These are phyloP conservation scores for Penicillium lagena DNA, from an alignment of 495 filamentous ascomycete genomes.

Conservation along the genomic window DNA sequence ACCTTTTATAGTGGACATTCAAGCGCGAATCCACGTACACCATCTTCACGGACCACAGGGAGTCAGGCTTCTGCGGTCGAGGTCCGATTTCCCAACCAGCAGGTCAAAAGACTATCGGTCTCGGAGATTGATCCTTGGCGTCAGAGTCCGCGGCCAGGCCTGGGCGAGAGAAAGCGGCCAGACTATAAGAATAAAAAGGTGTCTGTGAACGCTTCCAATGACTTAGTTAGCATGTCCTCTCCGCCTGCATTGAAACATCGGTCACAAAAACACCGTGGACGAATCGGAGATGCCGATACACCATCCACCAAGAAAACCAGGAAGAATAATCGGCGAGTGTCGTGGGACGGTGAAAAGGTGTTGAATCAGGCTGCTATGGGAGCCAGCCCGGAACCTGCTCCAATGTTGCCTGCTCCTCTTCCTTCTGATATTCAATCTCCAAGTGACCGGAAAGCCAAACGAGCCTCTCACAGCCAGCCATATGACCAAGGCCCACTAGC, in stretches of 20 bases:
- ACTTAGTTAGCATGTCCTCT: conserved; percentile 27
- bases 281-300: conserved; percentile 18
- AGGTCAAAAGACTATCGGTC: conserved; percentile 35
- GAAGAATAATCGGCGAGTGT: conserved; percentile 34
- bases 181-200: conserved; percentile 26
- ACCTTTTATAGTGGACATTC: neutral
- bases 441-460: conserved; percentile 15
- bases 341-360: conserved; percentile 39
- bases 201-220: conserved; percentile 22
- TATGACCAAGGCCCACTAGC: conserved; percentile 14
- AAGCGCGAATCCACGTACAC: conserved; percentile 21
- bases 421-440: conserved; percentile 11
- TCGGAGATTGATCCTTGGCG: conserved; percentile 33
- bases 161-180: conserved; percentile 27
- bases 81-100: conserved; percentile 30
- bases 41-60: conserved; percentile 21
- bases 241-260: conserved; percentile 39
- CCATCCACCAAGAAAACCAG: conserved; percentile 11
- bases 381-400: conserved; percentile 1
- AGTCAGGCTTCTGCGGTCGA: conserved; percentile 28
- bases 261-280: conserved; percentile 36
- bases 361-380: conserved; percentile 20
- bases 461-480: conserved; percentile 1
- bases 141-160: conserved; percentile 21
- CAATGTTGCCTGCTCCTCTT: neutral